Evolutionary conservation across 2,329 filamentous ascomycete genomes (phyloP), one percentile per base, ranked within the genome.

Genomic region (Paraphoma chrysanthemicola): DNA sequence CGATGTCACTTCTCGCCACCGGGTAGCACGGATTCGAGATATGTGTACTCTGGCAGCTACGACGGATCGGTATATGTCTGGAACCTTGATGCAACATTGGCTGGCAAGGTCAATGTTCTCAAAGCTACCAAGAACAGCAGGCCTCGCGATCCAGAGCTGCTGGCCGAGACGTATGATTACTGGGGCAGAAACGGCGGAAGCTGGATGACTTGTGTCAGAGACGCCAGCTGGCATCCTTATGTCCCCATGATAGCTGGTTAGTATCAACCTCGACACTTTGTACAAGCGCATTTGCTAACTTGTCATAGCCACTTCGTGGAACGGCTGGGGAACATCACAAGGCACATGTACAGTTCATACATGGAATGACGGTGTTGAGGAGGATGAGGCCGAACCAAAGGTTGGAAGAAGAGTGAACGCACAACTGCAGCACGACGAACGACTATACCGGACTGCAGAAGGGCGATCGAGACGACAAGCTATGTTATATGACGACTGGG

Each of bases 1-100:
- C 85, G 95, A 58, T 98, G 95, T 70, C 94, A 98, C 78, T 99
- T 99, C 78, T 95, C 91, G 31, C 95, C 95, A 0, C 88, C 92
- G 0, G 87, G 85, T 10, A 93, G 91, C 71, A 94, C 92, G 1
- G 91, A 97, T 73, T 93, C 91, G 8, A 85, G 92, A 67, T 98
- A 97, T 72, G 93, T 99, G 18, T 98, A 97, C 78, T 91, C 90
- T 17, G 95, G 95, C 18, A 96, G 91, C 67, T 88, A 92, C 62
- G 92, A 97, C 65, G 95, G 95, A 47, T 90, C 90, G 56, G 90
- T 97, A 0, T 94, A 93, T 67, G 86, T 98, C 42, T 99, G 91
- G 85, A 98, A 98, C 72, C 80, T 98, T 78, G 93, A 99, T 72
- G 93, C 92, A 31, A 97, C 93, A 0, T 71, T 91, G 10, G 92